A percentile compares a stretch with the other conserved stretches of the same genome.
Conservation (phyloP, 2,329 filamentous ascomycete genomes). For the Sporothrix curviconia region DNA sequence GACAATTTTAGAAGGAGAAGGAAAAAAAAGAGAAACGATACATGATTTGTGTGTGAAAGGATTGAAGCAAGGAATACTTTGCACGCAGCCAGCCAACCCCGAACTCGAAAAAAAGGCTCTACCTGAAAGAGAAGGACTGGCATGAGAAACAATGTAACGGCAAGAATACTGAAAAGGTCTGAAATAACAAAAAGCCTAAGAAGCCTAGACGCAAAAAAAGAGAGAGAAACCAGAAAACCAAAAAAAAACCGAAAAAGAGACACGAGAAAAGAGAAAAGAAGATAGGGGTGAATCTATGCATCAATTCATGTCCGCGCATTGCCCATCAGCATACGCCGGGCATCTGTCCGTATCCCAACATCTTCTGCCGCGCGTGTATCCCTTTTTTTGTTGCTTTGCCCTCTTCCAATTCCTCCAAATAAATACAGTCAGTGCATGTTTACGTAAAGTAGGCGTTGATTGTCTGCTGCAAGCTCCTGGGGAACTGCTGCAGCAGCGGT, state of each 20-base stretch:
- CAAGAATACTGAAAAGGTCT: not conserved
- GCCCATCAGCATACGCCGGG: not conserved
- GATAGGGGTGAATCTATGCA: conserved; percentile 5
- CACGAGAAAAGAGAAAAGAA: not conserved
- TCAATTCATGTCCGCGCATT: conserved; percentile 3
- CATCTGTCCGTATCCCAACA: not conserved
- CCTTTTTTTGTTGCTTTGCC: no score
- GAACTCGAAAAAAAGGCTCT: no score
- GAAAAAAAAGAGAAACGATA: no score
- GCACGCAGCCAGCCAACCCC: no score
- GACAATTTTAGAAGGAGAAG: no score
- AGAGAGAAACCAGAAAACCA: not conserved
- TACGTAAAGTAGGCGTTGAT: conserved; percentile 66
- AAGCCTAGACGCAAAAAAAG: not conserved
- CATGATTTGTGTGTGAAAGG: no score
- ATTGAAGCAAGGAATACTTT: no score
- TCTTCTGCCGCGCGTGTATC: not conserved
- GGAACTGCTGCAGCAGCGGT: conserved; percentile 67
- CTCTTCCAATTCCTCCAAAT: not conserved
- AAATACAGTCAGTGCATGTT: no score
- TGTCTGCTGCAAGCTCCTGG: conserved; percentile 71
- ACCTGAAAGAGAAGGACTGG: not conserved
- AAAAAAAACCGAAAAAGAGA: no score
- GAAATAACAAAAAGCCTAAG: not conserved
- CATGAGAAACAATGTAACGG: not conserved